Evolutionary conservation across 2,329 filamentous ascomycete species (phyloP).

Genomic region (Paracamarosporium sp.): DNA sequence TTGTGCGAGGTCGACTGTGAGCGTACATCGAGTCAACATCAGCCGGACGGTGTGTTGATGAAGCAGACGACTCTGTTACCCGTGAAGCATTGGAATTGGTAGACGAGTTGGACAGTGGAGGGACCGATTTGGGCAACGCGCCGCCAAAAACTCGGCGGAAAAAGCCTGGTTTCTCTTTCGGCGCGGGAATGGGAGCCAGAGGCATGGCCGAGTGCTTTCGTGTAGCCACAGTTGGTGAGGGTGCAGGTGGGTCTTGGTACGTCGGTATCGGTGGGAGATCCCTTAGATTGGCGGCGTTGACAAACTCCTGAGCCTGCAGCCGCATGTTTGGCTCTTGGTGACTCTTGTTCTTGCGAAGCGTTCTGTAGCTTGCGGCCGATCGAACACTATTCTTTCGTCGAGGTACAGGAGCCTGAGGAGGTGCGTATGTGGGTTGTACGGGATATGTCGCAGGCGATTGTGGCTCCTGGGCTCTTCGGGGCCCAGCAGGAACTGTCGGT

Average conservation of each 20-base stretch:
- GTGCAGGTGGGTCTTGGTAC: constrained; percentile 57
- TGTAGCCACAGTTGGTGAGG: constrained; percentile 60
- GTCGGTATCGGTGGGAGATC: constrained; percentile 53
- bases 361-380: constrained; percentile 60
- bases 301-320: constrained; percentile 56
- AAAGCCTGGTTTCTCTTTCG: constrained; percentile 78
- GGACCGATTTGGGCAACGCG: constrained; percentile 63
- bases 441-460: constrained; percentile 49
- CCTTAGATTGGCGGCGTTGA: constrained; percentile 53
- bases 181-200: constrained; percentile 47
- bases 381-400: constrained; percentile 66
- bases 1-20: constrained; percentile 43
- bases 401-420: constrained; percentile 50
- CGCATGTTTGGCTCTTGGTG: constrained; percentile 51
- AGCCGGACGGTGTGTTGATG: constrained; percentile 26
- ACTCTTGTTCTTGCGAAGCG: constrained; percentile 51
- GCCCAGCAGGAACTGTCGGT: constrained; percentile 81
- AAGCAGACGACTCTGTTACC: constrained; percentile 24
- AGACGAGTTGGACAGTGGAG: constrained; percentile 39
- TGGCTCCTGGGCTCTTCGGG: constrained; percentile 61
- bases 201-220: constrained; percentile 52
- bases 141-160: constrained; percentile 88
- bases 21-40: constrained; percentile 41
- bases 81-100: constrained; percentile 23
- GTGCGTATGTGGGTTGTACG: constrained; percentile 45